Conservation (phyloP, 305 asterid genomes). For the Plantago lanceolata region DNA sequence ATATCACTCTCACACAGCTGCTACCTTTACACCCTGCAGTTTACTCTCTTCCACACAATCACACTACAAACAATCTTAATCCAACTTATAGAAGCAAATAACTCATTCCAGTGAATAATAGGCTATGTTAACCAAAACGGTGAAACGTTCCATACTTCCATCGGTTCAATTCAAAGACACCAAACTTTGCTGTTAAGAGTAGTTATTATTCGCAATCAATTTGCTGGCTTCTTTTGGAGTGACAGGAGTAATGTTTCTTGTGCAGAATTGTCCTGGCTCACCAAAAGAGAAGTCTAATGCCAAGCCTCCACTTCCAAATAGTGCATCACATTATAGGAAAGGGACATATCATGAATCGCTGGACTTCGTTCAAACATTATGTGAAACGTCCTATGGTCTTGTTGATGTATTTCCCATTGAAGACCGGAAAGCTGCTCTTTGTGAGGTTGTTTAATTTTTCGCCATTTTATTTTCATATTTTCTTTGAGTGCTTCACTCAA, state of each 20-base stretch:
- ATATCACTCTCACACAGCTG: too few species aligned
- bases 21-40: too few species aligned
- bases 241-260: conserved; percentile 29
- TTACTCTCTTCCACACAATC: neutral
- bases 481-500: conserved; percentile 5
- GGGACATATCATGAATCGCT: conserved; percentile 95
- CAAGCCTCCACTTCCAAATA: conserved; percentile 91
- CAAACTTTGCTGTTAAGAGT: too few species aligned
- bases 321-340: conserved; percentile 76
- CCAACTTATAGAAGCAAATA: neutral
- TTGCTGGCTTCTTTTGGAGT: conserved; percentile 21
- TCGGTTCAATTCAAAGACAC: neutral
- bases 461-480: neutral
- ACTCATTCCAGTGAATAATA: neutral
- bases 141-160: neutral
- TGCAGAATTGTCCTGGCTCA: conserved; percentile 76
- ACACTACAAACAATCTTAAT: neutral
- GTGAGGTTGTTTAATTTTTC: conserved; percentile 60
- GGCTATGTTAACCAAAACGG: too few species aligned
- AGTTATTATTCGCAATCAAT: conserved; percentile 10
- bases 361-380: conserved; percentile 82
- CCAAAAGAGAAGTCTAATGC: conserved; percentile 60
- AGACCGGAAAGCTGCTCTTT: conserved; percentile 87
- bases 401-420: conserved; percentile 94
- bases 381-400: conserved; percentile 92